Percentiles rank a stretch among this genome's conserved stretches.
Evolutionary conservation across 371 early-diverging fungal genomes (phyloP).

Genomic region (Capillidium rhysosporum): DNA sequence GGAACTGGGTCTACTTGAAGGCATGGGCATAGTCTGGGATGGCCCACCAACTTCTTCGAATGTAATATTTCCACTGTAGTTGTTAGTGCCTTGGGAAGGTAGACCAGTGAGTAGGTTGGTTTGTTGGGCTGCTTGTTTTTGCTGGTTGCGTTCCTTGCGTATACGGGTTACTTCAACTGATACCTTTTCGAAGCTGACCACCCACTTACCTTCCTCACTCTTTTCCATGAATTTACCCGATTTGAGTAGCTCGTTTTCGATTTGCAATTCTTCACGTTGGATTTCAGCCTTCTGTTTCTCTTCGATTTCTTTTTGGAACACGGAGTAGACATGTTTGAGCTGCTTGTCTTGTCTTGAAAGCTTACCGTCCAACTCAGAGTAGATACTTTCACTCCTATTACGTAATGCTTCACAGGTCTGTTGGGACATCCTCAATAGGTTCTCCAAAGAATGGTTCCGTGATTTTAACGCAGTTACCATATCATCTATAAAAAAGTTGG

Average conservation of each 20-base stretch:
- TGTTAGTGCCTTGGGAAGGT: background rate
- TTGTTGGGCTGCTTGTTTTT: background rate
- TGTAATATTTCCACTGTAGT: background rate
- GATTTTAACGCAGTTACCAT: conserved; percentile 50
- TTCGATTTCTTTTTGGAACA: conserved; percentile 30
- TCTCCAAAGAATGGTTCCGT: conserved; percentile 54
- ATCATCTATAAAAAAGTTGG: conserved; percentile 22
- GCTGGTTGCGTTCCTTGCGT: background rate
- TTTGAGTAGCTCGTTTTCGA: conserved; percentile 8
- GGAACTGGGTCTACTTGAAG: background rate
- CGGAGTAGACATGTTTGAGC: conserved; percentile 35
- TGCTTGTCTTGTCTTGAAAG: conserved; percentile 45
- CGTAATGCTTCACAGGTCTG: conserved; percentile 57
- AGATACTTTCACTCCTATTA: conserved; percentile 20
- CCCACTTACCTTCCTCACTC: background rate
- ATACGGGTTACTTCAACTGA: conserved; percentile 1
- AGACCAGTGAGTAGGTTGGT: background rate
- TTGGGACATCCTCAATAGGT: conserved; percentile 53
- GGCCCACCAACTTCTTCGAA: background rate
- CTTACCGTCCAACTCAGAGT: conserved; percentile 20
- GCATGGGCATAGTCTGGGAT: background rate
- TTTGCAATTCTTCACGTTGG: background rate
- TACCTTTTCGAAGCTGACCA: background rate
- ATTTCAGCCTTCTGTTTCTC: conserved; percentile 15
- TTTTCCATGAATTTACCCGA: conserved; percentile 7